Conservation (phyloP, 2,329 filamentous ascomycete genomes). For the Ophiostoma perfectum region DNA sequence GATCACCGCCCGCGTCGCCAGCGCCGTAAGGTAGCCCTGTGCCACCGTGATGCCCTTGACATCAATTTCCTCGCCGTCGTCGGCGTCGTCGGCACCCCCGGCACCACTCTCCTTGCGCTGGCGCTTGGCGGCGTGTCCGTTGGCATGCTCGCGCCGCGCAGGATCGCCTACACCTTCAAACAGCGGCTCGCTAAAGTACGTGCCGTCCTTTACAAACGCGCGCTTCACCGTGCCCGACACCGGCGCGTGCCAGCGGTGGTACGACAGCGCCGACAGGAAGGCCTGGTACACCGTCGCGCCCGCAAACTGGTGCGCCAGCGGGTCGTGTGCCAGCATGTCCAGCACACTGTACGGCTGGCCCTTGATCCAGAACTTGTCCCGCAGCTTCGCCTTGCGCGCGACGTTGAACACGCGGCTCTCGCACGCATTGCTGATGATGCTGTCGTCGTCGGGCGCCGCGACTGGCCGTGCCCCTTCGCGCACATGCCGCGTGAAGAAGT, state of each 20-base stretch:
- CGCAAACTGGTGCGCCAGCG: constrained; percentile 49
- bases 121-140: background rate
- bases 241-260: constrained; percentile 69
- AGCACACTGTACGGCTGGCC: constrained; percentile 60
- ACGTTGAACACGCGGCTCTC: constrained; percentile 57
- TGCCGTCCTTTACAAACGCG: constrained; percentile 55
- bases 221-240: constrained; percentile 56
- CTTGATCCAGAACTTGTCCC: constrained; percentile 64
- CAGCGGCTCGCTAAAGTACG: constrained; percentile 60
- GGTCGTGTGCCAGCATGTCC: constrained; percentile 58
- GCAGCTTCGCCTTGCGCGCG: constrained; percentile 45
- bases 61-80: constrained; percentile 37
- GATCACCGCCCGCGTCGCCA: constrained; percentile 66
- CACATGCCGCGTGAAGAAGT: constrained; percentile 60
- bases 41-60: constrained; percentile 42
- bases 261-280: constrained; percentile 60
- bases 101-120: background rate
- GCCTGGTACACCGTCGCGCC: constrained; percentile 66
- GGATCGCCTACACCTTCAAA: constrained; percentile 33
- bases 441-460: constrained; percentile 48
- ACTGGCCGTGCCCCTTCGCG: constrained; percentile 52
- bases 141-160: background rate
- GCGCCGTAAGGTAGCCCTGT: constrained; percentile 61
- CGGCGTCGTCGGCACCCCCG: background rate
- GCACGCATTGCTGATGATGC: constrained; percentile 57